These are phyloP conservation scores for Beauveria sp. DNA, from an alignment of 2,329 filamentous ascomycete species.

Conservation along the genomic window DNA sequence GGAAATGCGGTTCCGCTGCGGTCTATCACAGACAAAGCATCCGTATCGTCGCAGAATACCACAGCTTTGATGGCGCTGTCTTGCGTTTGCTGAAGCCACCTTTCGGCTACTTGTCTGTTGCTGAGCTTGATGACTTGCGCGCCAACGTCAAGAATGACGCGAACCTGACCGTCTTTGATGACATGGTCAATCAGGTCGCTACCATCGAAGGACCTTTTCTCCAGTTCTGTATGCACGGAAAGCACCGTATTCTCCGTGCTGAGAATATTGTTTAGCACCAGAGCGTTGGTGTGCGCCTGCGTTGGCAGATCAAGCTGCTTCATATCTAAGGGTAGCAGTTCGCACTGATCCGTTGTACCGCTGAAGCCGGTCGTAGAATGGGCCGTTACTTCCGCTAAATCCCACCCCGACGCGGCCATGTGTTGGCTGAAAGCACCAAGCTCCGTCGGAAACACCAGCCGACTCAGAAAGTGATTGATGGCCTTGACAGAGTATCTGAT, in stretches of 20 bases:
- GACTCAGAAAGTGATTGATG: constrained; percentile 56
- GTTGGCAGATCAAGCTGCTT: constrained; percentile 44
- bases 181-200: constrained; percentile 9
- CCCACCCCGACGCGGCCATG: constrained; percentile 60
- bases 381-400: constrained; percentile 41
- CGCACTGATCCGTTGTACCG: constrained; percentile 57
- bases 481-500: constrained; percentile 43
- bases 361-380: constrained; percentile 58
- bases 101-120: constrained; percentile 44
- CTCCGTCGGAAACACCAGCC: constrained; percentile 53
- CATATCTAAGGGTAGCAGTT: constrained; percentile 49
- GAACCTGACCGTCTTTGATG: constrained; percentile 20
- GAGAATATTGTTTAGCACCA: constrained; percentile 54
- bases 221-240: not conserved
- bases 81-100: not conserved
- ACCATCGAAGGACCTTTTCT: constrained; percentile 34
- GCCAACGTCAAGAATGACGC: constrained; percentile 63
- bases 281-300: constrained; percentile 59
- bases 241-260: constrained; percentile 39
- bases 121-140: constrained; percentile 59
- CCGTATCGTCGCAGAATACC: constrained; percentile 50
- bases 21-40: constrained; percentile 48
- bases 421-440: constrained; percentile 57
- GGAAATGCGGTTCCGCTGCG: constrained; percentile 35
- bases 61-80: constrained; percentile 21